Base-by-base conservation (phyloP, 1,284 basidiomycete species). In the Leccinum subatratum region DNA sequence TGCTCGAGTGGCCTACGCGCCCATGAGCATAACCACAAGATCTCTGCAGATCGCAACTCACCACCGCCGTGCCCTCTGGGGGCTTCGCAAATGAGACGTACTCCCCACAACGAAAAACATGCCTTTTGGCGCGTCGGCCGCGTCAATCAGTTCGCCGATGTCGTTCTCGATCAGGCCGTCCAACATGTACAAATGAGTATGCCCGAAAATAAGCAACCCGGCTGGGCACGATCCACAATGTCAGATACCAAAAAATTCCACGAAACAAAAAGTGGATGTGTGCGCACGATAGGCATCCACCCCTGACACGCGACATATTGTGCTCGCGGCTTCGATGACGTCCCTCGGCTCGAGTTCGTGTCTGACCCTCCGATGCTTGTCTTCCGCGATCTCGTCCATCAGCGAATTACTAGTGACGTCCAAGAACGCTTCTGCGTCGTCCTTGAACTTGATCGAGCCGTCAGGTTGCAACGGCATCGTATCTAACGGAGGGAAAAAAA, bases 151-250 rank as follows among this genome's bases (percentile, higher is more conserved):
- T 75, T 96, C 95, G 0, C 94, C 95, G 58, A 90, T 87, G 9
- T 91, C 86, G 63, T 89, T 90, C 76, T 96, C 92, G 16, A 96
- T 91, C n/a, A 97, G 82, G 6, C 95, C 95, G 73, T 98, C 95
- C 16, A 98, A 81, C 81, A 98, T 90, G 72, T 98, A 98, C 7
- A 98, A 78, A 73, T 95, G 92, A 4, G 86, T 89, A 63, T 85
- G 84, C 18, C 95, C 95, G 30, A 95, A 84, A 62, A 98, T 95
- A 28, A 97, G 81, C 8, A 98, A 81, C 3, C 95, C 94, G 66
- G 94, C 94, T 90, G 48, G n/a, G 12, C 20, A 58, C 20, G 58
- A 22, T 54, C 4, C 51, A 60, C 32, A 32, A 60, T 7, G 20
- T 60, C 6, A 58, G 37, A 37, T n/a, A 45, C 51, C 14, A 61